Conservation (phyloP, 163 green algal species). For the Chlorella variabilis region DNA sequence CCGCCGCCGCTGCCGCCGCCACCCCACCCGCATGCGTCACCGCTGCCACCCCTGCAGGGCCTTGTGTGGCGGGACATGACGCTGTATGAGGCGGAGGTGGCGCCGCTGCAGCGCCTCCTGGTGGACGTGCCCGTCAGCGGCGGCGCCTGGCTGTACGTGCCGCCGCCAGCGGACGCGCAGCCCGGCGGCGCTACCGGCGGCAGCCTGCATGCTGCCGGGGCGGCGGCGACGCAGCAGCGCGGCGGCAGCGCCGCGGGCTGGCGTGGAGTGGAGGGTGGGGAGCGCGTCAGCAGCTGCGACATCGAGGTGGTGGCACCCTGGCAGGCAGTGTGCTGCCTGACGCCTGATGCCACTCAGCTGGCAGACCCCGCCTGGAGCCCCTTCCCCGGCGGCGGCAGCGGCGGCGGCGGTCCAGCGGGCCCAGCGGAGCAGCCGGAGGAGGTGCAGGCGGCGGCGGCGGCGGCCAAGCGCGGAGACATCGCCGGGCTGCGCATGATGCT, state of each 20-base stretch:
- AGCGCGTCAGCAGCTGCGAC: conserved; percentile 51
- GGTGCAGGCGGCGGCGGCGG: conserved; percentile 32
- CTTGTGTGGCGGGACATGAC: conserved; percentile 40
- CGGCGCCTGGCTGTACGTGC: conserved; percentile 72
- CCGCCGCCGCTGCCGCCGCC: too few relatives aligned
- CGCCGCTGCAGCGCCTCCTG: conserved; percentile 74
- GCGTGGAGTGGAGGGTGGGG: background rate
- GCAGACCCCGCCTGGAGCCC: conserved; percentile 60
- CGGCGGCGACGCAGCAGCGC: background rate
- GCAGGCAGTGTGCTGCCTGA: conserved; percentile 59
- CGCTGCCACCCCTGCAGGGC: background rate
- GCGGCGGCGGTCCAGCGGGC: background rate
- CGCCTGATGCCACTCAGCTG: conserved; percentile 80
- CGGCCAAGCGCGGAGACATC: conserved; percentile 64
- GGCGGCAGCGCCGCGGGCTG: conserved; percentile 7
- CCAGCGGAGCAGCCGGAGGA: conserved; percentile 23
- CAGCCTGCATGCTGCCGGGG: background rate
- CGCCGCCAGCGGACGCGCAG: background rate
- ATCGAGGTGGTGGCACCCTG: conserved; percentile 70
- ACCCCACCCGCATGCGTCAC: background rate
- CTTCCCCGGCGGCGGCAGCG: background rate
- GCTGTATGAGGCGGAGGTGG: conserved; percentile 64
- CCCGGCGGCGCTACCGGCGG: too few relatives aligned
- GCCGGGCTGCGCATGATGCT: conserved; percentile 59
- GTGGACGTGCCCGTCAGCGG: conserved; percentile 68